Base-by-base conservation (phyloP, 805 yeast genomes). In the Soucietia sequanensis region DNA sequence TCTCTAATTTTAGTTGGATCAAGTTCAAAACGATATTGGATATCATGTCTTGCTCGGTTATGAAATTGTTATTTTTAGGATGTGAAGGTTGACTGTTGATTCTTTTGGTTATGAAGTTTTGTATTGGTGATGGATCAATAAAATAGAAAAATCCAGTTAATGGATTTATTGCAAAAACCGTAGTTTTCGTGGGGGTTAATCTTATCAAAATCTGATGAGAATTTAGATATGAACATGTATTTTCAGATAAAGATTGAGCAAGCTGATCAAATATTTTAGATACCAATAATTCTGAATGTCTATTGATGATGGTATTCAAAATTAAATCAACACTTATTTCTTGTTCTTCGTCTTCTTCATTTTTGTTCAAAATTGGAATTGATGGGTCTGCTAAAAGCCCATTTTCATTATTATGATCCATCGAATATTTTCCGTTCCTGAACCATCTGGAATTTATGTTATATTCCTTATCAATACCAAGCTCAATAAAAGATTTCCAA, bases 391-490 rank as follows among this genome's bases (percentile, higher is more conserved):
- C 13, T 10, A 14, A 8, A 18, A 12, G 6, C 2, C 21, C 39
- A 6, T 35, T 35, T 30, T 37, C 43, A 11, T 35, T 38, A 14
- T 10, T 28, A 4, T 31, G 30, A 12, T 35, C 32, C 13, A 23
- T 24, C 2, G 25, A n/a, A 34, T 70, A 63, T 16, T 54, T 52
- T 1, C 82, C 83, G 44, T 81, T 80, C 41, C 75, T 75, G 42
- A 70, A 72, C 90, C 90, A 83, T 39, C 79, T 65, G 47, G 75
- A 73, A 19, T 71, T 71, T 19, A 82, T 57, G 21, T 72, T 65
- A 43, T 72, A 65, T 16, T 58, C 52, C 19, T 52, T 57, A 44
- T 70, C 73, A n/a, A 80, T 60, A 0, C 86, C 85, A 33, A 84
- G 72, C 43, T 81, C 85, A 21, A 82, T 66, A 28, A 72, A 70